A percentile compares a stretch with the other conserved stretches of the same genome.
phyloP scores from a whole-genome alignment of 2,329 filamentous ascomycete species.

The Alternaria atra region DNA sequence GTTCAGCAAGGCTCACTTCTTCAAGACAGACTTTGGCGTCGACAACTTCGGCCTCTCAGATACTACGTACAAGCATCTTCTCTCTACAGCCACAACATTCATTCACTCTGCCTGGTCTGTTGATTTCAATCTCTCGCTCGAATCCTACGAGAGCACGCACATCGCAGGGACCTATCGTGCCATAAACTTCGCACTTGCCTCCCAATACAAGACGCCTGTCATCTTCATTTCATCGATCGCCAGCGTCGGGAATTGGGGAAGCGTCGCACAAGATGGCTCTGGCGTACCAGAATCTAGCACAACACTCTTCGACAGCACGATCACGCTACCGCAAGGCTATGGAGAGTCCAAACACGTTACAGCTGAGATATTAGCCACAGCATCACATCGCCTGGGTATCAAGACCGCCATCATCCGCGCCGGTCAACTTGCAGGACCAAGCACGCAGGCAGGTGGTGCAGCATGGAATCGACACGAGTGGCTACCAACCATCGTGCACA shows the following conservation, averaged over 20 bases:
- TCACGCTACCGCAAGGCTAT: constrained; percentile 49
- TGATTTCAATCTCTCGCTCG: constrained; percentile 58
- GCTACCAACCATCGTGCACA: constrained; percentile 38
- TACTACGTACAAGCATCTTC: constrained; percentile 24
- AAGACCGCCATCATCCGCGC: constrained; percentile 34
- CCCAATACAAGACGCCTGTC: constrained; percentile 30
- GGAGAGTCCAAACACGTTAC: constrained; percentile 52
- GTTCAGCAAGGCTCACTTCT: not conserved
- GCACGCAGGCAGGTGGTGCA: constrained; percentile 18
- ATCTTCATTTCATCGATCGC: constrained; percentile 53
- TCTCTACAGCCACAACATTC: constrained; percentile 49
- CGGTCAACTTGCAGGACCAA: constrained; percentile 45
- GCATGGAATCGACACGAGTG: constrained; percentile 40
- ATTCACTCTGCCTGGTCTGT: constrained; percentile 65
- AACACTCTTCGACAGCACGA: constrained; percentile 41
- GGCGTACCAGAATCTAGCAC: constrained; percentile 20
- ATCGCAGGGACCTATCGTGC: constrained; percentile 18
- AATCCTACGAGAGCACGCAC: constrained; percentile 26
- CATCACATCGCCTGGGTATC: constrained; percentile 37
- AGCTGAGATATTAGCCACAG: constrained; percentile 41
- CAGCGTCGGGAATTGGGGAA: constrained; percentile 33
- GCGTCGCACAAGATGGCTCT: constrained; percentile 1
- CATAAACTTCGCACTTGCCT: constrained; percentile 16
- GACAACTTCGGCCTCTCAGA: constrained; percentile 52
- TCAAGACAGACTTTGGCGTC: constrained; percentile 8